Evolutionary conservation across 2,329 filamentous ascomycete species (phyloP).

Genomic region (Calonectria pauciramosa): DNA sequence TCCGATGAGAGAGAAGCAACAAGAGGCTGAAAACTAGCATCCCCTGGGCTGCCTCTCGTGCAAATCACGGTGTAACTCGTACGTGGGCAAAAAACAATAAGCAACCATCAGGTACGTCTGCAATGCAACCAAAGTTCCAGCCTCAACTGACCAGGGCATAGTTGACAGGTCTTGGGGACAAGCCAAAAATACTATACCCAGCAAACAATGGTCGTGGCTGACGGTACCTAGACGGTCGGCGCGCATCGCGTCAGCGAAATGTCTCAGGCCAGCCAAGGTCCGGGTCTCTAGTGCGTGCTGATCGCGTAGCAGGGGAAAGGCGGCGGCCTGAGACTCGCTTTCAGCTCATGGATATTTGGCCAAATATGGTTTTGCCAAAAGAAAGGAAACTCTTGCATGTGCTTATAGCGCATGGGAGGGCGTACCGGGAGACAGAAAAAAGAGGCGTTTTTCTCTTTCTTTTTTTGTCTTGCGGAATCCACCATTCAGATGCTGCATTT

Average conservation of each 20-base stretch:
- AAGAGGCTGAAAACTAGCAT: background rate
- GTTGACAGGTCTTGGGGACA: background rate
- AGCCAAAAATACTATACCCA: conserved; percentile 11
- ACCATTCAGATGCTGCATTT: conserved; percentile 10
- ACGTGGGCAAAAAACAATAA: background rate
- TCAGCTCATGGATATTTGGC: background rate
- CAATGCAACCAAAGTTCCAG: conserved; percentile 13
- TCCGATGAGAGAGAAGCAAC: background rate
- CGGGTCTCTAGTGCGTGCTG: background rate
- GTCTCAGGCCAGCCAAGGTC: conserved; percentile 23
- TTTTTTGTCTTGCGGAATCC: background rate
- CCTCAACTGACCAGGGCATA: conserved; percentile 13
- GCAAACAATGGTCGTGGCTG: conserved; percentile 3
- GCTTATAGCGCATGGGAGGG: background rate
- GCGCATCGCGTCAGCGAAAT: conserved; percentile 15
- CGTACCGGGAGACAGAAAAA: background rate
- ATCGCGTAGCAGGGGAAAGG: background rate
- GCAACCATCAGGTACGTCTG: background rate
- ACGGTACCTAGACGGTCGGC: background rate
- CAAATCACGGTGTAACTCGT: conserved; percentile 1
- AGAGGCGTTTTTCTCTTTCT: background rate
- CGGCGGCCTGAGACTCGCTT: conserved; percentile 8
- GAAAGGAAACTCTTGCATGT: background rate
- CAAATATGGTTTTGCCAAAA: background rate
- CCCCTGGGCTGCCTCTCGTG: background rate